Base-by-base conservation (phyloP, 106 monocot species). In the Dioscorea alata region DNA sequence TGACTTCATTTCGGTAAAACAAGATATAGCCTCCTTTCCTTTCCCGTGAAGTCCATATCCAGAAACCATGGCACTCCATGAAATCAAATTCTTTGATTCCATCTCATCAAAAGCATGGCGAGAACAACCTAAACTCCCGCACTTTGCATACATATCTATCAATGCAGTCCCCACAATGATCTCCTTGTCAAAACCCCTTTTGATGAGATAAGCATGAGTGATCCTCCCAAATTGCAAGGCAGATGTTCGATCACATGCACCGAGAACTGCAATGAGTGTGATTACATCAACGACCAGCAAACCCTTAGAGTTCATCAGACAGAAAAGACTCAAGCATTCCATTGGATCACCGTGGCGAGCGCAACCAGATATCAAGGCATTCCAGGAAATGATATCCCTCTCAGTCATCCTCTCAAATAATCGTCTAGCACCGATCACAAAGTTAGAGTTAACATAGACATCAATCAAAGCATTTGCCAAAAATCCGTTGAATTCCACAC, bases 111-210 rank as follows among this genome's bases (percentile, higher is more conserved):
- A 84, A 61, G 76, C 62, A 63, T 54, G 71, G 23, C 64, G 16
- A 59, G 84, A 80, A 61, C 59, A 65, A 23, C 42, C 49, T 49
- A 84, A 72, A 49, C 69, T 70, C 48, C 84, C 84, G 20, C 84
- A 84, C 66, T 84, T 84, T 48, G 84, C 72, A 63, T 84, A 80
- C 80, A 84, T 80, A 56, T 84, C 73, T 52, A 84, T 57, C 16
- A 84, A 80, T 61, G 80, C 68, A 67, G 84, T 84, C 13, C 76
- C 76, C 34, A 80, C 33, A 48, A 23, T 52, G 15, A 79, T 18
- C 13, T 20, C 48, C 21, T 42, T 60, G 65, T 67, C 78, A 57
- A 72, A 20, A 6, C 81, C 81, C 33, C 54, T 61, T 50, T 24
- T 71, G 50, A 17, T 48, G 6, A 75, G 15, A 69, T 50, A 69